These are phyloP conservation scores for Alternaria rosae DNA, from an alignment of 2,329 filamentous ascomycete genomes.

Conservation along the genomic window DNA sequence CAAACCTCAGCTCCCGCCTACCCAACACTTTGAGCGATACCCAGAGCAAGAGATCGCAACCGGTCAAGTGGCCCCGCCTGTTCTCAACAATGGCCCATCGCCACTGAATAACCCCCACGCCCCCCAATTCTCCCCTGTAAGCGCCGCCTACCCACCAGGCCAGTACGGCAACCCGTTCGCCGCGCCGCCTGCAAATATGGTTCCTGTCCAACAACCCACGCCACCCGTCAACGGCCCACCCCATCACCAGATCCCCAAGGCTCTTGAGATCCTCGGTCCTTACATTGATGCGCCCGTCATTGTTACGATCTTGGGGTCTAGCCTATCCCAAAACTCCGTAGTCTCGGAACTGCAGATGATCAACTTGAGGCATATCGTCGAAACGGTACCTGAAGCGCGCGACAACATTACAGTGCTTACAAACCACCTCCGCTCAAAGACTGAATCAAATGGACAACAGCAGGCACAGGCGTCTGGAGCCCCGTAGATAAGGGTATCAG, in stretches of 20 bases:
- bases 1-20: constrained; percentile 38
- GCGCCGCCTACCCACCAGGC: constrained; percentile 29
- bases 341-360: constrained; percentile 68
- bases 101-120: constrained; percentile 42
- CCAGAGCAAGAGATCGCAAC: constrained; percentile 22
- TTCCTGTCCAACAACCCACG: constrained; percentile 16
- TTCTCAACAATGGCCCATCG: constrained; percentile 35
- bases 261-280: constrained; percentile 53
- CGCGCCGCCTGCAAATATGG: constrained; percentile 17
- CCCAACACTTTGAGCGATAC: constrained; percentile 36
- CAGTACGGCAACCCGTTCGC: constrained; percentile 35
- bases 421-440: constrained; percentile 30
- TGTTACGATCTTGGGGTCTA: constrained; percentile 44
- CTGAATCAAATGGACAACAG: constrained; percentile 7
- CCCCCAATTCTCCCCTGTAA: constrained; percentile 46
- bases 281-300: constrained; percentile 54
- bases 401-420: constrained; percentile 58
- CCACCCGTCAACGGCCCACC: constrained; percentile 22
- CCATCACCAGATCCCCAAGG: constrained; percentile 46
- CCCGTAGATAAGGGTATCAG: neutral
- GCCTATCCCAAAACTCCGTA: constrained; percentile 37
- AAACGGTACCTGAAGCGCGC: constrained; percentile 69
- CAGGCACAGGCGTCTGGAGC: constrained; percentile 8
- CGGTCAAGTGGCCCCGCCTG: constrained; percentile 24
- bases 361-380: constrained; percentile 73